Conservation (phyloP, 441 rosid species). For the Eruca vesicaria region DNA sequence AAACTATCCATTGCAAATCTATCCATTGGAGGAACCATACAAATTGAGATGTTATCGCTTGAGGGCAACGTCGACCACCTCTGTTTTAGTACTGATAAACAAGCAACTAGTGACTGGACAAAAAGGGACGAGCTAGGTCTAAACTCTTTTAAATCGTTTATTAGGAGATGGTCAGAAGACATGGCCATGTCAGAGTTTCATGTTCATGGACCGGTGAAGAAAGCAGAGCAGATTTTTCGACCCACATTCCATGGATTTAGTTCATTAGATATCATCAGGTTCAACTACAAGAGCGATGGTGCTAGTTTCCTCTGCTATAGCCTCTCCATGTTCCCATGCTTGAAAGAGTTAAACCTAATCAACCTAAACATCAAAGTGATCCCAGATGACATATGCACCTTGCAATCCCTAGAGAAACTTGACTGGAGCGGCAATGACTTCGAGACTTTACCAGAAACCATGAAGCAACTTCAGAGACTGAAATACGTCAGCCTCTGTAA, state of each 20-base stretch:
- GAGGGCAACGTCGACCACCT: neutral
- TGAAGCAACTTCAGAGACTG: neutral
- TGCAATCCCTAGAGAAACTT: neutral
- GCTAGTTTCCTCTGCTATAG: neutral
- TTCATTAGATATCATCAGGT: neutral
- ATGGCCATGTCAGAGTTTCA: too few species aligned
- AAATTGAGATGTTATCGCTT: neutral
- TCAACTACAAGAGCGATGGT: neutral
- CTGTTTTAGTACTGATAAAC: neutral
- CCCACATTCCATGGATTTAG: neutral
- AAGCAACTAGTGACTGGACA: too few species aligned
- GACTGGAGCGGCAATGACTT: neutral
- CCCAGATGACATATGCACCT: neutral
- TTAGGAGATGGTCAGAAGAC: too few species aligned
- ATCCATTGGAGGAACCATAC: neutral
- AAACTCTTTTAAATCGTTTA: too few species aligned
- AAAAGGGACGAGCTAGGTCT: too few species aligned
- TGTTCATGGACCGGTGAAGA: neutral
- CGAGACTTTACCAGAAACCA: neutral
- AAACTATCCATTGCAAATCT: too few species aligned
- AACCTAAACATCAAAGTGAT: neutral
- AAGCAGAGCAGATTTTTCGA: too few species aligned
- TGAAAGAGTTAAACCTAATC: neutral
- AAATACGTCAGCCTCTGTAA: neutral
- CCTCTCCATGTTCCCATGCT: neutral